A percentile compares a stretch with the other conserved stretches of the same genome.
These are phyloP conservation scores for Beauveria brongniartii DNA, from an alignment of 2,329 filamentous ascomycete genomes.

Conservation along the genomic window DNA sequence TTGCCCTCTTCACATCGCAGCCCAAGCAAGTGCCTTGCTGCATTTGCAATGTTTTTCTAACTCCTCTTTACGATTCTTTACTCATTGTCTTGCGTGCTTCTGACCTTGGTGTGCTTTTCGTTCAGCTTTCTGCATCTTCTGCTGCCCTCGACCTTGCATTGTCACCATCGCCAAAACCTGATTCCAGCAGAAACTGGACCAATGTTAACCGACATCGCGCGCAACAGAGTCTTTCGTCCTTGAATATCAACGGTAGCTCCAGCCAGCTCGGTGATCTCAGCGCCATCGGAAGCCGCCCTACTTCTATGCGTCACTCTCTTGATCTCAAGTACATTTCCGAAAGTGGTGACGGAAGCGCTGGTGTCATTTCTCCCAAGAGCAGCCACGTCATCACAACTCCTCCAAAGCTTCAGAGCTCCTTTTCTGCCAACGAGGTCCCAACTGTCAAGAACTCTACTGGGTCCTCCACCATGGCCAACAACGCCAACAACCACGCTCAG, in stretches of 20 bases:
- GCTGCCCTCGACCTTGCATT: constrained; percentile 73
- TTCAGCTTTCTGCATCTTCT: constrained; percentile 71
- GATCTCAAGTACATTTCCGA: constrained; percentile 46
- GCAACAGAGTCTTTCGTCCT: constrained; percentile 48
- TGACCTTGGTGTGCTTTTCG: constrained; percentile 25
- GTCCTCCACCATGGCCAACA: constrained; percentile 32
- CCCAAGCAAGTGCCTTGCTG: neutral
- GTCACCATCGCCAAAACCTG: constrained; percentile 57
- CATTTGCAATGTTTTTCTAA: neutral
- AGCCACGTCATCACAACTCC: constrained; percentile 52
- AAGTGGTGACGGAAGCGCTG: constrained; percentile 29
- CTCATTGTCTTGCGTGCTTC: constrained; percentile 19
- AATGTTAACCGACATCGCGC: constrained; percentile 61
- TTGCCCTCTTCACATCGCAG: neutral
- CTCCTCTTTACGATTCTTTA: neutral
- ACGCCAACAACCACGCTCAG: constrained; percentile 51
- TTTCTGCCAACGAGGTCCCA: constrained; percentile 81
- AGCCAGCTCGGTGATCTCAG: constrained; percentile 37
- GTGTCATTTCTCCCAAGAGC: constrained; percentile 37
- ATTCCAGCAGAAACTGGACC: constrained; percentile 51
- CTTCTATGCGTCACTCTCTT: constrained; percentile 50
- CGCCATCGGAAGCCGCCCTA: constrained; percentile 39
- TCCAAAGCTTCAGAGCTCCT: constrained; percentile 76
- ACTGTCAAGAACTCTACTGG: constrained; percentile 66
- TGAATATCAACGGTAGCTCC: constrained; percentile 27